Base-by-base conservation (phyloP, 192 early-diverging fungal genomes). In the Gaertneriomyces sp. region DNA sequence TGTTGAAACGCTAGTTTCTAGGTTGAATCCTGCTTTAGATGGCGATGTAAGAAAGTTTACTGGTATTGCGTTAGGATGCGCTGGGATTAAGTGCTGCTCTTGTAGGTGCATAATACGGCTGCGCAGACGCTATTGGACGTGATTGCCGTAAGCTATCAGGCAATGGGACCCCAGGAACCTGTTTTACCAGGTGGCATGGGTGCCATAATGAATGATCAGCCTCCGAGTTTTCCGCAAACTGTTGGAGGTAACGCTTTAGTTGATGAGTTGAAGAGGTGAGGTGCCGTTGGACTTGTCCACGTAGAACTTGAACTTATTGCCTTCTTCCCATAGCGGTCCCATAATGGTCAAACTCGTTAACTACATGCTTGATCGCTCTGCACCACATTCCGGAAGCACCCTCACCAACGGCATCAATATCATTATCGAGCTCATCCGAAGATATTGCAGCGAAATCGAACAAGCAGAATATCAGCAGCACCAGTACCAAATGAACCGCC, bases 361-460 rank as follows among this genome's bases (percentile, higher is more conserved):
- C 45, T 98, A 87, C 65, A 99, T 99, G 97, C 85, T 99, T 7
- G 83, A 91, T 57, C 59, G 71, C 12, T 63, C 73, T 4, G 92
- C 89, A 7, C 89, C 91, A 11, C 80, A 90, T 70, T 85, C 90
- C 19, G 89, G 92, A 1, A 95, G 91, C 14, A 89, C 91, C 17
- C 82, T 99, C 39, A 92, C 88, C 60, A 97, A 94, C 73, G 94
- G 93, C 67, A 92, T 96, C 40, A 91, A 88, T 55, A 94, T 99
- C 60, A 90, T 99, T 66, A 95, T 99, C 63, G 95, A 99, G 79
- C 80, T 99, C 14, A 95, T 99, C 74, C 87, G 96, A 62, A 87
- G 94, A 65, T 97, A 96, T 74, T 98, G 94, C 87, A 89, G 81
- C 57, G 84, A 85, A 60, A 85, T 85, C 45, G 84, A 85, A 60